These are phyloP conservation scores for Eucalyptus sp. DNA, from an alignment of 345 rosid genomes.

Conservation along the genomic window DNA sequence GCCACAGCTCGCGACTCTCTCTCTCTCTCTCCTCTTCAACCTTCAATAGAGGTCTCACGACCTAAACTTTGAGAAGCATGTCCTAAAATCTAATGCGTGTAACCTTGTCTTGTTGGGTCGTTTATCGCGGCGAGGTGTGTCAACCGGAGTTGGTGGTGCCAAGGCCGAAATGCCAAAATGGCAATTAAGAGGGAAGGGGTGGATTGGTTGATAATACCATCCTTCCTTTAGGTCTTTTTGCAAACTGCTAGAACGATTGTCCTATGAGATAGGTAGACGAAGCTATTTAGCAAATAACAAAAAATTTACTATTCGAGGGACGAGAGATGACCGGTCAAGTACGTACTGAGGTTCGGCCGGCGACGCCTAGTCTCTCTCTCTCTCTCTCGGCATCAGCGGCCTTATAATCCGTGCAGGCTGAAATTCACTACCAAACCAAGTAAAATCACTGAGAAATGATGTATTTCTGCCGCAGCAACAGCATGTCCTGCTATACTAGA, in stretches of 20 bases:
- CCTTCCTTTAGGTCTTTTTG: background rate
- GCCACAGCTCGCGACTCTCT: background rate
- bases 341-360: background rate
- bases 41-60: background rate
- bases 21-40: background rate
- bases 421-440: background rate
- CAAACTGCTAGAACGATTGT: background rate
- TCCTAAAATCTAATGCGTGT: background rate
- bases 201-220: background rate
- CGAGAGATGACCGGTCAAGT: background rate
- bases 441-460: background rate
- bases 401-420: fast-evolving
- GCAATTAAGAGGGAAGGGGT: background rate
- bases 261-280: background rate
- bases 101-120: background rate
- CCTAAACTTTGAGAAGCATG: background rate
- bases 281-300: background rate
- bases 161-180: background rate
- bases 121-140: background rate
- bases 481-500: background rate
- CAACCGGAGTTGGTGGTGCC: fast-evolving
- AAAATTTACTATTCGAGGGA: background rate
- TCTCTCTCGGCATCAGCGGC: background rate
- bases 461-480: background rate
- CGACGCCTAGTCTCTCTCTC: background rate